A percentile compares a stretch with the other conserved stretches of the same genome.
Conservation (phyloP, 2,329 filamentous ascomycete genomes). For the Hypoxylon sp. region DNA sequence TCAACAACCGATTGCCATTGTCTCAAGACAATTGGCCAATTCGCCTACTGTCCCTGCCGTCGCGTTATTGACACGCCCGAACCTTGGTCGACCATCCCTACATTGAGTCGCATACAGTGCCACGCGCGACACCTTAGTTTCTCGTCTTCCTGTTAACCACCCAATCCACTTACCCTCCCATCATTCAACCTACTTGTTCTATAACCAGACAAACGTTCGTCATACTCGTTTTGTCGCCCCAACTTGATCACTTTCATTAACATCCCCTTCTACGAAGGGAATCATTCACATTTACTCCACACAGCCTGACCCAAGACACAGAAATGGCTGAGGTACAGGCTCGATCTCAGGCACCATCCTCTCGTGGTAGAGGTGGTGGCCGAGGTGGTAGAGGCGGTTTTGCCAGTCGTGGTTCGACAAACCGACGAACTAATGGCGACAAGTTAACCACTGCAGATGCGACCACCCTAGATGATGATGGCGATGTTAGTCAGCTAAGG, state of each 20-base stretch:
- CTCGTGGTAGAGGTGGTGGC: constrained; percentile 91
- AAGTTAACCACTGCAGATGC: constrained; percentile 72
- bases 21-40: constrained; percentile 52
- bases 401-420: constrained; percentile 72
- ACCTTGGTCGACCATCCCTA: constrained; percentile 40
- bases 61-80: constrained; percentile 48
- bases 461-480: constrained; percentile 80
- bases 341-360: constrained; percentile 76
- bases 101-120: constrained; percentile 35
- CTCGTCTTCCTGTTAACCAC: constrained; percentile 42
- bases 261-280: constrained; percentile 53
- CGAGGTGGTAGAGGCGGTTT: constrained; percentile 87
- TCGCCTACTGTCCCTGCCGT: constrained; percentile 46
- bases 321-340: constrained; percentile 95
- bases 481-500: constrained; percentile 92
- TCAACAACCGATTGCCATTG: constrained; percentile 48
- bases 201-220: not conserved
- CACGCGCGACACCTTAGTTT: constrained; percentile 44
- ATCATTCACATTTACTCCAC: constrained; percentile 50
- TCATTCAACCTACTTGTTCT: constrained; percentile 41
- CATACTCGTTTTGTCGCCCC: constrained; percentile 46
- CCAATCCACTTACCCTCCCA: constrained; percentile 29
- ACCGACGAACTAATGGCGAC: constrained; percentile 78
- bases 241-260: constrained; percentile 47
- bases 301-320: constrained; percentile 57